phyloP scores from a whole-genome alignment of 2,329 filamentous ascomycete species.

The Monilinia laxa region DNA sequence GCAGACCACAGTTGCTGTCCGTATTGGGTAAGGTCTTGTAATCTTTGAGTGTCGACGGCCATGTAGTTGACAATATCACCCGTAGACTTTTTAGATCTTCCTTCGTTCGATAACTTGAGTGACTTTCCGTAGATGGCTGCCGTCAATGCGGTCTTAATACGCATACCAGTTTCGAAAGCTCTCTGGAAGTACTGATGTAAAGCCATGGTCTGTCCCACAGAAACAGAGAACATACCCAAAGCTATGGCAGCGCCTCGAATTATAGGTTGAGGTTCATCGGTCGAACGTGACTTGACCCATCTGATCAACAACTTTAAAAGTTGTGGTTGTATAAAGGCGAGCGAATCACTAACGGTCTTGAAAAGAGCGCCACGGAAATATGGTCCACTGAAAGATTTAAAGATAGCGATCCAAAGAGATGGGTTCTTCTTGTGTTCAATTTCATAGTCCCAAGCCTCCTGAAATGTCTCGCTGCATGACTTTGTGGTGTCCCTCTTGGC shows the following conservation, averaged over 20 bases:
- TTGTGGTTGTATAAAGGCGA: slow-evolving; percentile 90
- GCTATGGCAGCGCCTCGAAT: slow-evolving; percentile 86
- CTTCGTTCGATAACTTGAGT: slow-evolving; percentile 87
- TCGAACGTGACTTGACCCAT: slow-evolving; percentile 76
- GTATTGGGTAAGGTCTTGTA: slow-evolving; percentile 93
- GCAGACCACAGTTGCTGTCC: slow-evolving; percentile 95
- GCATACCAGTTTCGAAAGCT: slow-evolving; percentile 93
- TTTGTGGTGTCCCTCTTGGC: slow-evolving; percentile 77
- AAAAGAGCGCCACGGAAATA: slow-evolving; percentile 81
- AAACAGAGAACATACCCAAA: slow-evolving; percentile 86
- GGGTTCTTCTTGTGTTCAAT: slow-evolving; percentile 68
- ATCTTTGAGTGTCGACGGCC: slow-evolving; percentile 94
- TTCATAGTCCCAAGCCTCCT: slow-evolving; percentile 74
- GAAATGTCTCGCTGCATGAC: slow-evolving; percentile 67
- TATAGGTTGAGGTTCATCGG: slow-evolving; percentile 67
- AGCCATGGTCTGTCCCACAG: slow-evolving; percentile 80
- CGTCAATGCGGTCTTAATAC: slow-evolving; percentile 86
- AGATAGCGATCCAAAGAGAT: slow-evolving; percentile 83
- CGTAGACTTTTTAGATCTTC: slow-evolving; percentile 81
- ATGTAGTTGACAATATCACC: slow-evolving; percentile 99
- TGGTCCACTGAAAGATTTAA: slow-evolving; percentile 79
- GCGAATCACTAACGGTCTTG: slow-evolving; percentile 82
- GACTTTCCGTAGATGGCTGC: slow-evolving; percentile 93
- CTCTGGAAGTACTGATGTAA: slow-evolving; percentile 98
- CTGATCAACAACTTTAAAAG: slow-evolving; percentile 78